Base-by-base conservation (phyloP, 2,329 filamentous ascomycete species). In the Apiospora arundinis region DNA sequence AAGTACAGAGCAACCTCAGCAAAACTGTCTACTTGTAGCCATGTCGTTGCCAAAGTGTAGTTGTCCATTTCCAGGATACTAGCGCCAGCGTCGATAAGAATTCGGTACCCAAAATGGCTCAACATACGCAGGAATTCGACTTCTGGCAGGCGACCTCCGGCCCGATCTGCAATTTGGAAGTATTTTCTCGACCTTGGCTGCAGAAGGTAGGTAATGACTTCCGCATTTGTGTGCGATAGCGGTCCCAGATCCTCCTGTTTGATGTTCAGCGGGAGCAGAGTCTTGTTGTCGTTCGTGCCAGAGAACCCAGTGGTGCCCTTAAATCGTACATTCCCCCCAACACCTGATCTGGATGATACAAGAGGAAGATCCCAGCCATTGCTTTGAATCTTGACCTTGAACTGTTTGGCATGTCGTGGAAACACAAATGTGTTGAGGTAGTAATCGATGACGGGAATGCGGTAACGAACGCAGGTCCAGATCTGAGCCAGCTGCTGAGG, bases 341-440 rank as follows among this genome's bases (percentile, higher is more conserved):
- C 66, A 1, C 40, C 66, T 4, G 66, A 67, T 32, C 40, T 71
- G 0, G 80, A 75, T 12, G 28, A 4, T 28, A 83, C 83, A 0
- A 89, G 75, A 0, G 90, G 89, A 1, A 93, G 82, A 74, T 93
- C 91, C 91, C 91, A 94, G 0, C 89, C 90, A 0, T 89, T 92
- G 0, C 89, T 86, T 45, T 91, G 88, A 0, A 93, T 78, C 72
- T 93, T 93, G 12, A 86, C 77, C 0, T 82, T 82, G 73, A 93
- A 93, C 68, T 92, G 88, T 63, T 90, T 91, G 0, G 90, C 90
- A 72, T 93, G 87, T 0, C 80, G 80, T 0, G 91, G 90, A 69
- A 93, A 93, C 0, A 93, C 90, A 70, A 91, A 88, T 1, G 86
- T 86, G 69, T 90, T 89, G 45, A 92, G 72, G 72, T 86, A 93